Conservation (phyloP, 257 asterid species). For the Plectranthus barbatus region DNA sequence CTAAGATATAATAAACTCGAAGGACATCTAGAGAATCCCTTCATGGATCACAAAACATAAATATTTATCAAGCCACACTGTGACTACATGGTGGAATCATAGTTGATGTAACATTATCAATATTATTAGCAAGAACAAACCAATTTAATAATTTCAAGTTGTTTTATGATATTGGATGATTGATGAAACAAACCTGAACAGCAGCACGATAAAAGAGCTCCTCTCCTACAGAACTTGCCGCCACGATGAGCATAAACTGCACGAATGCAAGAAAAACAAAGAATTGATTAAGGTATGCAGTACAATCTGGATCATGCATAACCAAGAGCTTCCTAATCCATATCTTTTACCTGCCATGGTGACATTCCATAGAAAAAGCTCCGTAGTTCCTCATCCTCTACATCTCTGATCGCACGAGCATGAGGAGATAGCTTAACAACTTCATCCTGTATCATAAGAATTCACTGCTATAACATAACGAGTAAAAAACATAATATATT, state of each 20-base stretch:
- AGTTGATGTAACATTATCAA: background rate
- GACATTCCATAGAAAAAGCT: constrained; percentile 93
- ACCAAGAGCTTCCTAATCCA: background rate
- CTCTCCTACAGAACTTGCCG: constrained; percentile 97
- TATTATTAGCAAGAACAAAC: background rate
- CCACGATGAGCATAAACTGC: constrained; percentile 88
- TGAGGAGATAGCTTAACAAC: constrained; percentile 91
- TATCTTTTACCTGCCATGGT: constrained; percentile 75
- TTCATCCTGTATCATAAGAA: constrained; percentile 52
- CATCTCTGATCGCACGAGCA: constrained; percentile 97
- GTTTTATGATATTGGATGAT: background rate
- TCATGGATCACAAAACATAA: too few species aligned
- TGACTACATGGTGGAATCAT: too few species aligned
- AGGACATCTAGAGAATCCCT: too few species aligned
- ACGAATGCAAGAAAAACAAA: background rate
- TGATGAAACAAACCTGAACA: constrained; percentile 58
- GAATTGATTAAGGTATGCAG: background rate
- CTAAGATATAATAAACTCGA: too few species aligned
- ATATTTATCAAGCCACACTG: too few species aligned
- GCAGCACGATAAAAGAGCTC: constrained; percentile 96
- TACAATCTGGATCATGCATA: background rate
- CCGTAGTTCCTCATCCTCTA: constrained; percentile 84
- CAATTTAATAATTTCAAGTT: background rate
- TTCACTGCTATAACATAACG: background rate
- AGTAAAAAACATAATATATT: too few species aligned